Evolutionary conservation across 345 rosid genomes (phyloP).

Genomic region (Trapa bicornis): DNA sequence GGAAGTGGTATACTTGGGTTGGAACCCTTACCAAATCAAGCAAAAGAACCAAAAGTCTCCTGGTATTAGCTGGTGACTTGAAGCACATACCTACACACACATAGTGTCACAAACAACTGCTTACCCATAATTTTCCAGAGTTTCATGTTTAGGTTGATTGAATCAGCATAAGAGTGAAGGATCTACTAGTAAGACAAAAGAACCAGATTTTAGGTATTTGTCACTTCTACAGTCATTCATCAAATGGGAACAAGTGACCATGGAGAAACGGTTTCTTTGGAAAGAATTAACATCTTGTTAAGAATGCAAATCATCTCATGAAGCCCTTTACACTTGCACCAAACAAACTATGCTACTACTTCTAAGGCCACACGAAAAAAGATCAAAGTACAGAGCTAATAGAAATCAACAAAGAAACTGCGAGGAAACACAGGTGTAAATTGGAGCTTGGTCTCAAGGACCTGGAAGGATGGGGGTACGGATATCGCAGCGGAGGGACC

Average conservation of each 20-base stretch:
- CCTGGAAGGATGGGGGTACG: constrained; percentile 11
- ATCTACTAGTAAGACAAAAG: constrained; percentile 29
- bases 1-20: too few species aligned
- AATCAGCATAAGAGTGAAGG: constrained; percentile 54
- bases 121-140: constrained; percentile 88
- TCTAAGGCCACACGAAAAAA: too few species aligned
- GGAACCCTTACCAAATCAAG: neutral
- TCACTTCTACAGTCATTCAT: neutral
- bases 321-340: too few species aligned
- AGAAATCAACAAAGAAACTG: too few species aligned
- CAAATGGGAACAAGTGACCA: neutral
- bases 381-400: too few species aligned
- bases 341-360: too few species aligned
- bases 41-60: neutral
- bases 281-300: too few species aligned
- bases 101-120: constrained; percentile 86
- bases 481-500: constrained; percentile 23
- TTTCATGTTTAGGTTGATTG: constrained; percentile 60
- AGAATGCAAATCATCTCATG: too few species aligned
- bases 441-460: constrained; percentile 10
- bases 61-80: neutral
- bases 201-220: neutral
- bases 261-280: too few species aligned
- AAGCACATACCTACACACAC: constrained; percentile 62
- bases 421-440: constrained; percentile 6